Conservation (phyloP, 371 early-diverging fungal genomes). For the Mortierella sp. region DNA sequence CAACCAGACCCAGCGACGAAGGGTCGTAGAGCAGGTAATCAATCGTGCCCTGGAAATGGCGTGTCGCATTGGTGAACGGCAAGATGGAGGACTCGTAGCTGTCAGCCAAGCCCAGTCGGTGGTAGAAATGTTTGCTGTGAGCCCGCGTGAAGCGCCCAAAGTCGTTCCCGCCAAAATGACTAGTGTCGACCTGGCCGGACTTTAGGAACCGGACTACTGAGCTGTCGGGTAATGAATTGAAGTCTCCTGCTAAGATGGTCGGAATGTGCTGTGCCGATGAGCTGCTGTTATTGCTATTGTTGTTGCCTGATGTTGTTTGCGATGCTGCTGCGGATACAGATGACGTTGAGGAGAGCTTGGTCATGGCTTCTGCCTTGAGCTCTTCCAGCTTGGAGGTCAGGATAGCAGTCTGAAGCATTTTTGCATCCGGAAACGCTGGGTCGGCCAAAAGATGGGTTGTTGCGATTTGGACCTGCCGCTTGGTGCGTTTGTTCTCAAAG, state of each 20-base stretch:
- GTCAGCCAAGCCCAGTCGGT: slow-evolving; percentile 79
- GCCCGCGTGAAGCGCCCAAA: slow-evolving; percentile 90
- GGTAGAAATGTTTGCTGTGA: slow-evolving; percentile 71
- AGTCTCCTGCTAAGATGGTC: slow-evolving; percentile 94
- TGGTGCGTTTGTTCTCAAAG: slow-evolving; percentile 83
- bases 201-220: slow-evolving; percentile 92
- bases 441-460: slow-evolving; percentile 96
- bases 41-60: slow-evolving; percentile 91
- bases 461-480: slow-evolving; percentile 82
- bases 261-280: slow-evolving; percentile 61
- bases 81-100: slow-evolving; percentile 80
- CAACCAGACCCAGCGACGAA: slow-evolving; percentile 45
- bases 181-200: slow-evolving; percentile 74
- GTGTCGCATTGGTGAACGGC: slow-evolving; percentile 95
- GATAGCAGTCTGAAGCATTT: slow-evolving; percentile 96
- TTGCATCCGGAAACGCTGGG: slow-evolving; percentile 94
- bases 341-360: slow-evolving; percentile 20
- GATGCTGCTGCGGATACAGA: slow-evolving; percentile 7
- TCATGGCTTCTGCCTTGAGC: slow-evolving; percentile 59
- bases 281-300: not conserved
- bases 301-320: slow-evolving; percentile 1
- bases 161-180: slow-evolving; percentile 80
- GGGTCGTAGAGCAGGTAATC: slow-evolving; percentile 95
- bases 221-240: slow-evolving; percentile 93
- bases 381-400: slow-evolving; percentile 88